Conservation (phyloP, 2,329 filamentous ascomycete genomes). For the Penicillium sp. region DNA sequence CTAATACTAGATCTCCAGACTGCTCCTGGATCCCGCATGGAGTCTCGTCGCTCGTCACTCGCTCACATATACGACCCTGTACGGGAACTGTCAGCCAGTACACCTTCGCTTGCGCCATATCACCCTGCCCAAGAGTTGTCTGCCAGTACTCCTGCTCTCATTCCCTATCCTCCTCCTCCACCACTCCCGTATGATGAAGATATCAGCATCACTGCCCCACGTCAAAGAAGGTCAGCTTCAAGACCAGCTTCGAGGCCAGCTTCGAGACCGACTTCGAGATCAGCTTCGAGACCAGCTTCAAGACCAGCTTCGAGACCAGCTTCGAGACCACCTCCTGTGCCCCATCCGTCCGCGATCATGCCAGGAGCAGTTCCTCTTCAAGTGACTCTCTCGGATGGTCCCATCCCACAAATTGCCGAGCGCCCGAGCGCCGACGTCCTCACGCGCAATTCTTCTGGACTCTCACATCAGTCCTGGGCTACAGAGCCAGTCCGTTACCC, state of each 20-base stretch:
- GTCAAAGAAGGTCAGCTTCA: conserved; percentile 12
- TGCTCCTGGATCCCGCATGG: conserved; percentile 24
- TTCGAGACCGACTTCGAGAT: conserved; percentile 1
- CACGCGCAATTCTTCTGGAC: conserved; percentile 33
- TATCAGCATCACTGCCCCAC: conserved; percentile 31
- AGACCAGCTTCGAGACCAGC: conserved; percentile 11
- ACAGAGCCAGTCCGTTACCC: conserved; percentile 36
- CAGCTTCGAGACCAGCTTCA: conserved; percentile 5
- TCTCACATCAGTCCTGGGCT: conserved; percentile 37
- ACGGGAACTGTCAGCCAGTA: conserved; percentile 27
- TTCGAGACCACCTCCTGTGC: conserved; percentile 9
- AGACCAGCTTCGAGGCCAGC: conserved; percentile 5
- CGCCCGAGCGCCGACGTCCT: conserved; percentile 28
- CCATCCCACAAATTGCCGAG: conserved; percentile 30
- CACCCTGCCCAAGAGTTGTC: conserved; percentile 18
- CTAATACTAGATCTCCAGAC: conserved; percentile 23
- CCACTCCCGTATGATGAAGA: conserved; percentile 36
- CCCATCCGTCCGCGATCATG: conserved; percentile 37
- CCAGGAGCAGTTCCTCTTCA: conserved; percentile 31
- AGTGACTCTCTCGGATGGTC: conserved; percentile 12
- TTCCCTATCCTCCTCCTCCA: conserved; percentile 19
- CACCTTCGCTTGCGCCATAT: conserved; percentile 23
- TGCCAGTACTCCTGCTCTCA: conserved; percentile 25
- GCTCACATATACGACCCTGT: conserved; percentile 15
- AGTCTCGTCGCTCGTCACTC: conserved; percentile 22